Evolutionary conservation across 129 eudicot genomes (phyloP), one percentile per base, ranked within the genome.

Genomic region (Oenanthe sinensis): DNA sequence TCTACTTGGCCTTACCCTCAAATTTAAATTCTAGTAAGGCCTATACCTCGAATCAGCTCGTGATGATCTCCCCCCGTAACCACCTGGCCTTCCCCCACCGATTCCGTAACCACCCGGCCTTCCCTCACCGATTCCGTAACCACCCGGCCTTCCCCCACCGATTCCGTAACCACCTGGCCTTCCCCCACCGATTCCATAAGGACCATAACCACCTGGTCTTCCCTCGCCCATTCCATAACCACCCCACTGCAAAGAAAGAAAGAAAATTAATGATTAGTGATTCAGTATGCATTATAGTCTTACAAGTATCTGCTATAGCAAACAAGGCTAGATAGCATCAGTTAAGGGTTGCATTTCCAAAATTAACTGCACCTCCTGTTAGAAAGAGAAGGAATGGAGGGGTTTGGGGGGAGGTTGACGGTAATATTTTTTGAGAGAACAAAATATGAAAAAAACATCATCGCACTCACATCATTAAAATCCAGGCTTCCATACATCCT

Each of bases 401-500:
- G 28, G 12, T 22, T 4, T 8, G 65, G 28, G 24, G 10, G 26
- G 8, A 54, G 28, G 28, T 55, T n/a, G 15, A 8, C 36, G 10
- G 68, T 11, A 60, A n/a, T 60, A 60, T 0, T n/a, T 60, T 39
- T 48, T n/a, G 6, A 12, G 37, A 26, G 47, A 58, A 26, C 26
- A 28, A 71, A 3, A 67, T 37, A 22, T 28, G 63, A 77, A 67
- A 40, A 26, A 54, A 16, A 26, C 75, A 71, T 47, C 36, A 43
- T 16, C 42, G 69, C 58, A 86, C 99, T 96, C 77, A 96, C 99
- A 85, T 92, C 97, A 84, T 96, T 96, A 82, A 77, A 96, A 80
- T 90, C 97, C 80, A 89, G 82, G 88, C 88, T 86, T 78, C 94
- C 96, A 79, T 96, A 92, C 97, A 96, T 92, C 76, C 97, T 87